phyloP scores from a whole-genome alignment of 2,329 filamentous ascomycete species.

The Arthrobotrys sinensis region DNA sequence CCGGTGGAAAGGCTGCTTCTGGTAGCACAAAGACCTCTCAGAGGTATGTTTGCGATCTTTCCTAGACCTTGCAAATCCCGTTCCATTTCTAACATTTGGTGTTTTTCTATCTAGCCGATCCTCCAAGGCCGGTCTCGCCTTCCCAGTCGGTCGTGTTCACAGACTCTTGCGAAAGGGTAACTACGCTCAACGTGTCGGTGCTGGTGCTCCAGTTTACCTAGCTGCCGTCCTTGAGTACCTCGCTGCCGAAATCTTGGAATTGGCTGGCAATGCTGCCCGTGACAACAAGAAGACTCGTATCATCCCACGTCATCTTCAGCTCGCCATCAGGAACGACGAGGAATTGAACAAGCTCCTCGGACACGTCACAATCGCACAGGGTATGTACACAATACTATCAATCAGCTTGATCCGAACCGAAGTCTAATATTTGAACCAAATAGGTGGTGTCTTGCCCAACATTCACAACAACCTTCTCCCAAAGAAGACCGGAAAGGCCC shows the following conservation, averaged over 20 bases:
- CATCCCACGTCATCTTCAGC: conserved; percentile 97
- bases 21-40: conserved; percentile 99
- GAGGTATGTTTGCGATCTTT: conserved; percentile 75
- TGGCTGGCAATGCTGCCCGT: conserved; percentile 97
- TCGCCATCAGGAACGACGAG: conserved; percentile 84
- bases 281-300: conserved; percentile 99
- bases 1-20: conserved; percentile 86
- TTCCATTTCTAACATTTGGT: conserved; percentile 3
- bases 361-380: conserved; percentile 87
- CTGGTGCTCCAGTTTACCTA: conserved; percentile 90
- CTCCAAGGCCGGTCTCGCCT: conserved; percentile 98
- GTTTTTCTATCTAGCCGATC: conserved; percentile 78
- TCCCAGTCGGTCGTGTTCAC: conserved; percentile 99
- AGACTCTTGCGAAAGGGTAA: conserved; percentile 87
- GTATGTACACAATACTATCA: conserved; percentile 6
- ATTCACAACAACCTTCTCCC: conserved; percentile 85
- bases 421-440: conserved; percentile 2
- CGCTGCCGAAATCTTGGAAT: conserved; percentile 97
- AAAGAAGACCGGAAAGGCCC: conserved; percentile 98
- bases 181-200: conserved; percentile 84
- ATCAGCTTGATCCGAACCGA: background rate
- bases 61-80: conserved; percentile 43
- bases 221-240: conserved; percentile 98
- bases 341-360: conserved; percentile 98
- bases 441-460: conserved; percentile 59